Evolutionary conservation across 257 asterid genomes (phyloP).

Genomic region (Verbena officinalis): DNA sequence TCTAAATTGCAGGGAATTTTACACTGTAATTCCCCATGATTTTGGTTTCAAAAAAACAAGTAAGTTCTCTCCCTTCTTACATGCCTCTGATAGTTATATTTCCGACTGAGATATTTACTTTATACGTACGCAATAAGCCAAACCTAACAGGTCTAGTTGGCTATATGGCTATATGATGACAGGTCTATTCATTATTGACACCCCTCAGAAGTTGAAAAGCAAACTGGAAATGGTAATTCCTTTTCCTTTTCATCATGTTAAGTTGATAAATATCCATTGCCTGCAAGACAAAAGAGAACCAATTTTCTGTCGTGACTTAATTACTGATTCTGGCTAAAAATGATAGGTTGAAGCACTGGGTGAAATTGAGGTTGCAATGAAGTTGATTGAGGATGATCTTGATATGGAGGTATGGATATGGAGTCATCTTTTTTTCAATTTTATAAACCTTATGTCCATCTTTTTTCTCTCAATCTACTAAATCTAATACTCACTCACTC

Average conservation of each 20-base stretch:
- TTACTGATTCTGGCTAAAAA: constrained; percentile 30
- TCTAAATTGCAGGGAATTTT: constrained; percentile 77
- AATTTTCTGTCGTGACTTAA: too few relatives aligned
- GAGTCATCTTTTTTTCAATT: constrained; percentile 14
- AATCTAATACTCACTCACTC: neutral
- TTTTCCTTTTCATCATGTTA: constrained; percentile 24
- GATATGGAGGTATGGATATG: constrained; percentile 58
- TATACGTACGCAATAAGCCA: neutral
- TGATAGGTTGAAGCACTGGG: constrained; percentile 93
- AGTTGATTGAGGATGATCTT: constrained; percentile 65
- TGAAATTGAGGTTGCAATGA: constrained; percentile 91
- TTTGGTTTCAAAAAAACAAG: constrained; percentile 83
- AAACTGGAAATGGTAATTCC: constrained; percentile 85
- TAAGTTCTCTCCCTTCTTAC: constrained; percentile 49
- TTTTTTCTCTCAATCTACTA: constrained; percentile 7
- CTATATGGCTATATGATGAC: constrained; percentile 37
- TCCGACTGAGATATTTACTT: constrained; percentile 5
- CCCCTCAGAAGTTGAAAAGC: constrained; percentile 84
- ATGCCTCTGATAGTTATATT: constrained; percentile 3
- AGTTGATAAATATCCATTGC: constrained; percentile 15
- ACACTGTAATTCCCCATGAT: constrained; percentile 91
- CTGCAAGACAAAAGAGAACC: too few relatives aligned
- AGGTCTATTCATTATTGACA: constrained; percentile 89
- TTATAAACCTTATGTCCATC: neutral
- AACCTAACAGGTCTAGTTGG: neutral